Conservation (phyloP, 2,329 filamentous ascomycete species). For the Fusarium aywerte region DNA sequence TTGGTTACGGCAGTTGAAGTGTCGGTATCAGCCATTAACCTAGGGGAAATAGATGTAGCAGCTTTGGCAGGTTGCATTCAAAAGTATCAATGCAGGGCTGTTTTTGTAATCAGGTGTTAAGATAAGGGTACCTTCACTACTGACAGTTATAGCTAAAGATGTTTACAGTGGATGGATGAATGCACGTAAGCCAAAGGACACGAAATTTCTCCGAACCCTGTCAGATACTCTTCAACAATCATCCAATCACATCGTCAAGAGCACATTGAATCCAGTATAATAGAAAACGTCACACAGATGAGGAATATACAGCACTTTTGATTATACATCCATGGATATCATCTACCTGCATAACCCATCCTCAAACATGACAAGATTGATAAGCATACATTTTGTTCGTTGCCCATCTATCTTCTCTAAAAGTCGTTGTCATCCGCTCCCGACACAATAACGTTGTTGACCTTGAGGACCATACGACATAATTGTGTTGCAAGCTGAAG, state of each 20-base stretch:
- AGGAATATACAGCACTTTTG: constrained; percentile 28
- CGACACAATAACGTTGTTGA: constrained; percentile 95
- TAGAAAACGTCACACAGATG: not conserved
- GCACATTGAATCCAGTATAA: not conserved
- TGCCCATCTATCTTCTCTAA: constrained; percentile 58
- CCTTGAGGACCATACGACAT: constrained; percentile 97
- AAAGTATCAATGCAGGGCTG: not conserved
- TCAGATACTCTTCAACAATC: constrained; percentile 1
- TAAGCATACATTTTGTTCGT: constrained; percentile 39
- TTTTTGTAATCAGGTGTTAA: too few relatives aligned
- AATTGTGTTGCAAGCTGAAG: constrained; percentile 95
- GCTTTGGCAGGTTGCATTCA: not conserved
- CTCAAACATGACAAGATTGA: constrained; percentile 39
- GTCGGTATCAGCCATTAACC: not conserved
- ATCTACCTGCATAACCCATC: constrained; percentile 36
- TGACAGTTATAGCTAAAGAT: not conserved
- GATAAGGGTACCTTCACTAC: not conserved
- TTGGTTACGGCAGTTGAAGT: constrained; percentile 20
- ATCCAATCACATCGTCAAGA: constrained; percentile 14
- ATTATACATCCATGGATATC: constrained; percentile 36
- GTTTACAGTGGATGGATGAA: not conserved
- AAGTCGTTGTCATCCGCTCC: constrained; percentile 89
- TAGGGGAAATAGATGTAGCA: constrained; percentile 5
- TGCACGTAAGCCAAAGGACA: constrained; percentile 18
- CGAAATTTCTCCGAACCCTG: constrained; percentile 20